phyloP scores from a whole-genome alignment of 2,329 filamentous ascomycete genomes.

The Cladosporium sp. region DNA sequence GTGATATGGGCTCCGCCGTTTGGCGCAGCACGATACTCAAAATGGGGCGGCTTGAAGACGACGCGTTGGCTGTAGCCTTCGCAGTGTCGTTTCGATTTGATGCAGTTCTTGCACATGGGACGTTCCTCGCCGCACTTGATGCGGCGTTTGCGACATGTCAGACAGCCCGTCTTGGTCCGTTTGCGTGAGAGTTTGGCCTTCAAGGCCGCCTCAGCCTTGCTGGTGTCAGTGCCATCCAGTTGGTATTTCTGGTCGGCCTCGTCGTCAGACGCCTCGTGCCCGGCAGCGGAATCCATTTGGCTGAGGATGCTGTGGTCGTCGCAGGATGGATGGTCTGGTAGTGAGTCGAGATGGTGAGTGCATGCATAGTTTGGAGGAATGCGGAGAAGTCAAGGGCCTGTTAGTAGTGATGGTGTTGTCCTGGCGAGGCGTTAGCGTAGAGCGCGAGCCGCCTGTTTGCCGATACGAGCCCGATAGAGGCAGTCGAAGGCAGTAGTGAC shows the following conservation, averaged over 20 bases:
- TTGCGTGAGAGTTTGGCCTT: constrained; percentile 47
- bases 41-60: constrained; percentile 73
- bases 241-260: constrained; percentile 9
- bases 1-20: constrained; percentile 42
- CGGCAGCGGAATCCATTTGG: constrained; percentile 6
- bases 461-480: constrained; percentile 5
- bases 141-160: constrained; percentile 89
- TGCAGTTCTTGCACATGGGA: constrained; percentile 78
- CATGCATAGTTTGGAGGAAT: constrained; percentile 10
- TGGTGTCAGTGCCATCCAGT: constrained; percentile 26
- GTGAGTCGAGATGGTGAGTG: not conserved
- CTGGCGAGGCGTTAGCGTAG: not conserved
- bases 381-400: constrained; percentile 2
- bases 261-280: constrained; percentile 13
- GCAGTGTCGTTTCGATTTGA: constrained; percentile 80
- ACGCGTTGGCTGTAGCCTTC: constrained; percentile 82
- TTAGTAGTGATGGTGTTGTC: not conserved
- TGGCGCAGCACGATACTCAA: constrained; percentile 54
- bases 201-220: constrained; percentile 32
- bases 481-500: not conserved
- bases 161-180: constrained; percentile 87
- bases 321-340: not conserved
- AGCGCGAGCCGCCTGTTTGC: not conserved
- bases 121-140: constrained; percentile 96
- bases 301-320: not conserved